A percentile compares a stretch with the other conserved stretches of the same genome.
phyloP scores from a whole-genome alignment of 2,329 filamentous ascomycete species.

The Rhynchosporium secalis region DNA sequence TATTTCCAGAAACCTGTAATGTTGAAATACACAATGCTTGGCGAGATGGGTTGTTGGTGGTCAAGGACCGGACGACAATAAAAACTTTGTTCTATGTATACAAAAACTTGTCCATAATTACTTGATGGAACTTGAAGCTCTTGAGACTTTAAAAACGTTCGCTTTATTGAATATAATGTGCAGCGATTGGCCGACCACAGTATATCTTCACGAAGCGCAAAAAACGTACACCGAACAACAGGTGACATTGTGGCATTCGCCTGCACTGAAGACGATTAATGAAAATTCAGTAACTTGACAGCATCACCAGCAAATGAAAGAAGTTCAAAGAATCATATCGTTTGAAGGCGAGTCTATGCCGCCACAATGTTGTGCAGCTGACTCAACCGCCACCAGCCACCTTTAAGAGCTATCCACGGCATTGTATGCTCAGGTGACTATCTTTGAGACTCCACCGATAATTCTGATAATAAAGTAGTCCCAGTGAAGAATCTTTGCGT shows the following conservation, averaged over 20 bases:
- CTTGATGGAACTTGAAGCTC: not conserved
- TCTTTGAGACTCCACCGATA: slow-evolving; percentile 5
- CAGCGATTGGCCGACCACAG: too few species aligned
- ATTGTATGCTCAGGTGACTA: slow-evolving; percentile 5
- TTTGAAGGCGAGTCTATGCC: not conserved
- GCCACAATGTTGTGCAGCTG: not conserved
- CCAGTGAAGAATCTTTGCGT: not conserved
- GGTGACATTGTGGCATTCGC: not conserved
- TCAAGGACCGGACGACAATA: not conserved
- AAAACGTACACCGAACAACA: not conserved
- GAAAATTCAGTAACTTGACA: not conserved
- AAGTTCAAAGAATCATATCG: not conserved
- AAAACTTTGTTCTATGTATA: not conserved
- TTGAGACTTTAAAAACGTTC: not conserved
- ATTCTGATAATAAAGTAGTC: not conserved
- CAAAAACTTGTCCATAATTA: too few species aligned
- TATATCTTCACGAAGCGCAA: not conserved
- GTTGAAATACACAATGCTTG: not conserved
- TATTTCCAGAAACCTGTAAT: not conserved
- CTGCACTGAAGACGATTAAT: not conserved
- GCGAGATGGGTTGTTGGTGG: not conserved
- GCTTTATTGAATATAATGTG: not conserved
- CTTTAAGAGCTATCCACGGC: slow-evolving; percentile 2
- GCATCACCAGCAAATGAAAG: too few species aligned
- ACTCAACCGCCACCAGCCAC: slow-evolving; percentile 9